phyloP scores from a whole-genome alignment of 305 asterid genomes.

The Nicotiana rustica region DNA sequence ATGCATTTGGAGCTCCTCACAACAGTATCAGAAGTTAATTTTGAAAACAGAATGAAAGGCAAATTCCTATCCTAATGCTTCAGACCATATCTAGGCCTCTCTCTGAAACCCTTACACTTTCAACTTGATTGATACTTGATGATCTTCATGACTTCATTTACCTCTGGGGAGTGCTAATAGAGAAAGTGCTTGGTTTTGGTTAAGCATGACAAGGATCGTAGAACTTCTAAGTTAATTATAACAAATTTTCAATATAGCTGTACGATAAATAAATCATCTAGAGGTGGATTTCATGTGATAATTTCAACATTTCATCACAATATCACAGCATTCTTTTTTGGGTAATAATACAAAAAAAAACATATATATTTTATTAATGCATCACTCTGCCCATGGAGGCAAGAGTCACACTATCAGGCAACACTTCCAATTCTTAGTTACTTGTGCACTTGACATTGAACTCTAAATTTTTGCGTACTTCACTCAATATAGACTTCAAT shows the following conservation, averaged over 20 bases:
- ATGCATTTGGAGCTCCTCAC: neutral
- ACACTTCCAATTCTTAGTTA: neutral
- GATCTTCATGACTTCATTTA: conserved; percentile 2
- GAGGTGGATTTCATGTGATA: neutral
- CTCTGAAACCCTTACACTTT: neutral
- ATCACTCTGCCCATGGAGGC: neutral
- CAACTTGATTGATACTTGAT: neutral
- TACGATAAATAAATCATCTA: conserved; percentile 2
- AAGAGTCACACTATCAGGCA: neutral
- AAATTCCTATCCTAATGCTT: conserved; percentile 6
- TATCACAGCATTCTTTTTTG: neutral
- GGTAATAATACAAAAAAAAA: neutral
- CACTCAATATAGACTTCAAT: conserved; percentile 1
- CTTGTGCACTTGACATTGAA: conserved; percentile 18
- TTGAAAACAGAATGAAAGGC: conserved; percentile 20
- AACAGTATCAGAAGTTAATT: neutral
- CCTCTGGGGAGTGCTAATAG: neutral
- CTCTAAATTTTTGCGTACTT: neutral
- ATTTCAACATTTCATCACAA: conserved; percentile 17
- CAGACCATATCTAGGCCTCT: neutral
- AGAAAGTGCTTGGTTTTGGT: conserved; percentile 10
- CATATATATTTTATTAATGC: neutral
- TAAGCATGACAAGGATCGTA: neutral
- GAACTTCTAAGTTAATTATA: neutral
- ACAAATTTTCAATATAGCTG: neutral